These are phyloP conservation scores for Datisca glomerata DNA, from an alignment of 306 rosid genomes.

Conservation along the genomic window DNA sequence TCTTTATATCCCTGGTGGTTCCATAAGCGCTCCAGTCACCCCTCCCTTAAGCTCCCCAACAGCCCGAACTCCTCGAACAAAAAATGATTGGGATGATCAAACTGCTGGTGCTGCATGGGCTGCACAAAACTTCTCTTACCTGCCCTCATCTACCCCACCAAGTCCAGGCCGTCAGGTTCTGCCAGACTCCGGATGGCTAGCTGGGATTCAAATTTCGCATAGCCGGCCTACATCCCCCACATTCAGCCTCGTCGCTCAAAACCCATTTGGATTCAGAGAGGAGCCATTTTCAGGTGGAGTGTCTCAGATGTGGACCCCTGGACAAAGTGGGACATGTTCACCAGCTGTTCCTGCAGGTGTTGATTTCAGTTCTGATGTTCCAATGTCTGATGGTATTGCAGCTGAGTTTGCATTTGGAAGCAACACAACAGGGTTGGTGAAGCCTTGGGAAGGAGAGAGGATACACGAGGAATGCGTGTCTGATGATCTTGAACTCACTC, in stretches of 20 bases:
- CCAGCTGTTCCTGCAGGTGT: slow-evolving; percentile 31
- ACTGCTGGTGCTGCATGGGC: slow-evolving; percentile 29
- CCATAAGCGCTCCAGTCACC: slow-evolving; percentile 55
- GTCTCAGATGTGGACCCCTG: slow-evolving; percentile 47
- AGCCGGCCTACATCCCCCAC: slow-evolving; percentile 55
- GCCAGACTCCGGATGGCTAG: slow-evolving; percentile 43
- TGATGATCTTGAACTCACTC: slow-evolving; percentile 57
- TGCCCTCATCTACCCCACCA: slow-evolving; percentile 49
- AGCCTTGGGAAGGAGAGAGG: slow-evolving; percentile 63
- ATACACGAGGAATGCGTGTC: slow-evolving; percentile 50
- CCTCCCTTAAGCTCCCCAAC: slow-evolving; percentile 60
- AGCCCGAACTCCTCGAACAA: slow-evolving; percentile 34
- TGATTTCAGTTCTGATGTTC: slow-evolving; percentile 31
- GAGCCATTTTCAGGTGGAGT: slow-evolving; percentile 34
- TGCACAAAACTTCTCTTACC: slow-evolving; percentile 26
- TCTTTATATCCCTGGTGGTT: slow-evolving; percentile 33
- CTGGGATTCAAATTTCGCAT: slow-evolving; percentile 35
- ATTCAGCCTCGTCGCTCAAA: slow-evolving; percentile 38
- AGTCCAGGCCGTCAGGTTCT: slow-evolving; percentile 39
- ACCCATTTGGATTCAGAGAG: slow-evolving; percentile 33
- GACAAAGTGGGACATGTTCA: slow-evolving; percentile 54
- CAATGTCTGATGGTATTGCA: slow-evolving; percentile 47
- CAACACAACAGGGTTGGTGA: slow-evolving; percentile 34
- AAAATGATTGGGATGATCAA: slow-evolving; percentile 41
- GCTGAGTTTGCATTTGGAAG: slow-evolving; percentile 50